Percentiles rank a stretch among this genome's conserved stretches.
Conservation (phyloP, 2,329 filamentous ascomycete genomes). For the Colletotrichum navitas region DNA sequence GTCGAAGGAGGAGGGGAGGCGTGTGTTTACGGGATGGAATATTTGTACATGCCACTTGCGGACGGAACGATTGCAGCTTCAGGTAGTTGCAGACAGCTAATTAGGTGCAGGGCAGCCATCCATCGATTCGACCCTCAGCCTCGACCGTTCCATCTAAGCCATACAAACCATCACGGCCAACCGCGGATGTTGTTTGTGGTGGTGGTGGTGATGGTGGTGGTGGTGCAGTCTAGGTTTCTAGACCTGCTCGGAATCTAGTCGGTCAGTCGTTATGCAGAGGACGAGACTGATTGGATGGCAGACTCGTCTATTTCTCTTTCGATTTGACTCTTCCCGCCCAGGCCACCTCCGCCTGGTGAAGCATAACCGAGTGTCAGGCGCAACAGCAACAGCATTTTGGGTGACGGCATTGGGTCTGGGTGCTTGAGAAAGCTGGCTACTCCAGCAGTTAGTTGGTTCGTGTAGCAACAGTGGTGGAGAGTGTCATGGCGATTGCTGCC, state of each 20-base stretch:
- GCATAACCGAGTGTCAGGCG: conserved; percentile 33
- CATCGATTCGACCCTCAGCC: not conserved
- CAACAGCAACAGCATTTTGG: conserved; percentile 16
- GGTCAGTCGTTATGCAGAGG: not conserved
- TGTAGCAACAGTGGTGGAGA: conserved; percentile 34
- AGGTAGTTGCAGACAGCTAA: not conserved
- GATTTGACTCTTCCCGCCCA: not conserved
- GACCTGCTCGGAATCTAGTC: conserved; percentile 6
- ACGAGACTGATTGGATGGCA: conserved; percentile 10
- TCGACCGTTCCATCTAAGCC: not conserved
- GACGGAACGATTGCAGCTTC: not conserved
- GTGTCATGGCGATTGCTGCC: conserved; percentile 5
- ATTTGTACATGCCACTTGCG: not conserved
- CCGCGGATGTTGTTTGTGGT: too few relatives aligned
- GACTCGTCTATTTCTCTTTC: not conserved
- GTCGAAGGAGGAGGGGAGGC: not conserved
- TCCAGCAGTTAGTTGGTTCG: conserved; percentile 35
- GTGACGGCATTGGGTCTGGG: conserved; percentile 22
- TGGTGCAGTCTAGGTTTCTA: conserved; percentile 4
- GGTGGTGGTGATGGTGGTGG: not conserved
- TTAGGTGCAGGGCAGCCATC: not conserved
- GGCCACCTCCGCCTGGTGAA: conserved; percentile 30
- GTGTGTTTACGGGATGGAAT: not conserved
- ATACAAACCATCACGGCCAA: not conserved
- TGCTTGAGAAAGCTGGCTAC: not conserved